phyloP scores from a whole-genome alignment of 495 filamentous ascomycete genomes.

The Cetradonia linearis region DNA sequence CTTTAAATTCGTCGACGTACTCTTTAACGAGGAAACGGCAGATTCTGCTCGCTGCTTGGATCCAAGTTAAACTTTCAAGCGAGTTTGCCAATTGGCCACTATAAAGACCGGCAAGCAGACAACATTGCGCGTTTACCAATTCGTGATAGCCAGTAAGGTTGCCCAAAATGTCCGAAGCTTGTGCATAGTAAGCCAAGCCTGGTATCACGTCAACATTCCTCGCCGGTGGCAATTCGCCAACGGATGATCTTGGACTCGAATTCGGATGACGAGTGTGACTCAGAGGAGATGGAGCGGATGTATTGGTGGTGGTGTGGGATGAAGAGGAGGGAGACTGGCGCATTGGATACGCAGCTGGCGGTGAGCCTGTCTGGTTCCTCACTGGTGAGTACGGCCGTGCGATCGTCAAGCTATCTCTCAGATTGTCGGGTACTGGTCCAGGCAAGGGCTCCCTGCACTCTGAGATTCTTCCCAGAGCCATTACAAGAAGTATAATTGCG shows the following conservation, averaged over 20 bases:
- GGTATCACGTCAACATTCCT: constrained; percentile 83
- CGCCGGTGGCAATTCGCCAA: constrained; percentile 19
- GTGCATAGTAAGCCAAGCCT: constrained; percentile 77
- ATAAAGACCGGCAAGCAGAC: constrained; percentile 79
- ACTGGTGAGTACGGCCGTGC: constrained; percentile 12
- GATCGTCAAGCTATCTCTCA: constrained; percentile 8
- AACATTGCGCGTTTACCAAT: constrained; percentile 73
- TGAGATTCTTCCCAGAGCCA: constrained; percentile 81
- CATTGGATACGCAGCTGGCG: constrained; percentile 18
- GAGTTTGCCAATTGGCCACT: constrained; percentile 78
- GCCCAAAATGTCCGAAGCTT: constrained; percentile 80
- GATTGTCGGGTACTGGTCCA: constrained; percentile 39
- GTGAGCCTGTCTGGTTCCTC: constrained; percentile 14
- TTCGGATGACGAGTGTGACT: constrained; percentile 10
- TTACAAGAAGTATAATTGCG: constrained; percentile 67
- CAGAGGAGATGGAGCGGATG: constrained; percentile 26
- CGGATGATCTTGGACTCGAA: constrained; percentile 19
- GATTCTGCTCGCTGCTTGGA: constrained; percentile 64
- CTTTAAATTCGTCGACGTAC: constrained; percentile 38
- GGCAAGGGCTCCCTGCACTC: constrained; percentile 49
- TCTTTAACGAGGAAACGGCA: constrained; percentile 68
- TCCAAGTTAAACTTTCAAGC: constrained; percentile 84
- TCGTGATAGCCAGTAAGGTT: constrained; percentile 66
- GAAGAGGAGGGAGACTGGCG: constrained; percentile 23
- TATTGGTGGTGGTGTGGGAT: constrained; percentile 22